phyloP scores from a whole-genome alignment of 352 stramenopile genomes.

The Ochromonadaceae sp. region DNA sequence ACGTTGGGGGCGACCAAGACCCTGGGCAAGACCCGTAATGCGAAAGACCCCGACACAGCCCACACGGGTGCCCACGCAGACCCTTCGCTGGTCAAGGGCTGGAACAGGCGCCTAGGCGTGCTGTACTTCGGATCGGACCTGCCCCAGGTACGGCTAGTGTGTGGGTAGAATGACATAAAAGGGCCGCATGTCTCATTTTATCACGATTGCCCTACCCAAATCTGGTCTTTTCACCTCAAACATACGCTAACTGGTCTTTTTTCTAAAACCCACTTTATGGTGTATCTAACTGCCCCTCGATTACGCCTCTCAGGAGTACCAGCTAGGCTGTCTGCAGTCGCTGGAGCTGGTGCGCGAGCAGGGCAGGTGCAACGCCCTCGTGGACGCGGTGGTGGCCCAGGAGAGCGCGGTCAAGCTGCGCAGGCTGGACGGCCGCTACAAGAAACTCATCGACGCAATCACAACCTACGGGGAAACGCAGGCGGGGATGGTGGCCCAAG shows the following conservation, averaged over 20 bases:
- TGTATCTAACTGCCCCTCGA: no score
- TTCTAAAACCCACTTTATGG: no score
- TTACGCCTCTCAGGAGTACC: no score
- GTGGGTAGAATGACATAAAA: no score
- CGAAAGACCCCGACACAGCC: background rate
- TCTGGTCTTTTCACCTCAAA: no score
- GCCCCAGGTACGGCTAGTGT: no score
- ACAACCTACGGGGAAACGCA: background rate
- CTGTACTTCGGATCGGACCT: constrained; percentile 10
- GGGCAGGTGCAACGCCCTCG: background rate
- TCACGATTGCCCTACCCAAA: no score
- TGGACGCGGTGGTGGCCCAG: constrained; percentile 1
- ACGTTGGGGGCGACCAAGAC: background rate
- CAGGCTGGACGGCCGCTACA: background rate
- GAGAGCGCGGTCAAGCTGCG: background rate
- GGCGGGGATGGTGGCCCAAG: background rate
- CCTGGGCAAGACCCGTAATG: background rate
- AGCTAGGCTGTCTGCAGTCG: no score
- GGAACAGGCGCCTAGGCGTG: background rate
- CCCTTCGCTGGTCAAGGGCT: background rate
- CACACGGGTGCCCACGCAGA: background rate
- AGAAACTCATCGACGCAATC: background rate
- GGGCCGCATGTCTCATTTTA: no score
- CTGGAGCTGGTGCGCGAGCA: background rate
- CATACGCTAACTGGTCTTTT: no score